Percentiles rank a stretch among this genome's conserved stretches.
These are phyloP conservation scores for Plasmodium vivax DNA, from an alignment of 169 alveolate genomes.

Conservation along the genomic window DNA sequence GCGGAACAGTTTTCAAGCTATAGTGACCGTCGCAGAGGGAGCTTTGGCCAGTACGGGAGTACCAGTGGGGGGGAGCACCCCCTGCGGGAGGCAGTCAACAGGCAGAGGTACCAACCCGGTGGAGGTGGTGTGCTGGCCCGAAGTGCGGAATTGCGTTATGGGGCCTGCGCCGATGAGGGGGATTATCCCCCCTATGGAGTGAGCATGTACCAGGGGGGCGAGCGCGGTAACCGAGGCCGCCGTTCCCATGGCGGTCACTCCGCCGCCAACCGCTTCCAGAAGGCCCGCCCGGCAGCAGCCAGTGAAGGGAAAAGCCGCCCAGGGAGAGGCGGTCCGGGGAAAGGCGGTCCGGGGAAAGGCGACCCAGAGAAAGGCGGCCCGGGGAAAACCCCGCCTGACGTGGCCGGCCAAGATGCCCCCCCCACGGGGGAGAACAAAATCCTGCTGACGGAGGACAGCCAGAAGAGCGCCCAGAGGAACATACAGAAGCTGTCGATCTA, in stretches of 20 bases:
- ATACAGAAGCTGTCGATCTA: conserved; percentile 26
- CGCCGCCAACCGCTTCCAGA: background rate
- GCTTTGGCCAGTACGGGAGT: background rate
- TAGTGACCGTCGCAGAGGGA: background rate
- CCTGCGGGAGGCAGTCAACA: background rate
- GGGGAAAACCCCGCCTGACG: background rate
- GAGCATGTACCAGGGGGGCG: background rate
- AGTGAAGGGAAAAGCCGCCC: background rate
- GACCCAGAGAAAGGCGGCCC: no score
- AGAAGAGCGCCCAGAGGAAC: conserved; percentile 25
- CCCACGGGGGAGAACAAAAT: background rate
- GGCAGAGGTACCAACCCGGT: background rate
- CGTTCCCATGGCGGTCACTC: background rate
- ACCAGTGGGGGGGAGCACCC: background rate
- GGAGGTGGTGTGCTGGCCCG: background rate
- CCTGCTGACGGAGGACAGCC: conserved; percentile 23
- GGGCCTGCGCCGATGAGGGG: background rate
- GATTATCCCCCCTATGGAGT: background rate
- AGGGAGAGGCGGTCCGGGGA: no score
- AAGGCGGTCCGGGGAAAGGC: no score
- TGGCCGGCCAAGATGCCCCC: background rate
- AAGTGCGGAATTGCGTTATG: background rate
- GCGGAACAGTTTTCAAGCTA: background rate
- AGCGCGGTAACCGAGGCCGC: background rate
- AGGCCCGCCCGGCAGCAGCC: background rate